Percentiles rank a stretch among this genome's conserved stretches.
phyloP scores from a whole-genome alignment of 148 eudicot genomes.

The Drosera capensis region DNA sequence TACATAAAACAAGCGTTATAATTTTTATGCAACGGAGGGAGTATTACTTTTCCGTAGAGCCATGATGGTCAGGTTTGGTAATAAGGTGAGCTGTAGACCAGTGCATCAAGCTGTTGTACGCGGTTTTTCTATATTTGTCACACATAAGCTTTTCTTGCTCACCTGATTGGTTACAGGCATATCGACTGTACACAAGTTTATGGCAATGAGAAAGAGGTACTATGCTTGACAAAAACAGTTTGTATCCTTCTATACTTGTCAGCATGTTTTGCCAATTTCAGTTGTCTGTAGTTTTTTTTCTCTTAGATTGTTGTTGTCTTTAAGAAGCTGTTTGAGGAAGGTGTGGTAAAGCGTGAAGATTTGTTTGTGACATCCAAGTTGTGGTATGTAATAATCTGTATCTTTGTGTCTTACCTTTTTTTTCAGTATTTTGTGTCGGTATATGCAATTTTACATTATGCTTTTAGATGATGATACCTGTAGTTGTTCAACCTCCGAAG shows the following conservation, averaged over 20 bases:
- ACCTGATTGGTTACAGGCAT: slow-evolving; percentile 10
- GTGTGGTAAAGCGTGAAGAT: slow-evolving; percentile 46
- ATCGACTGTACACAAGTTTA: slow-evolving; percentile 12
- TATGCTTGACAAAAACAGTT: background rate
- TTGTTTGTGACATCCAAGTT: slow-evolving; percentile 52
- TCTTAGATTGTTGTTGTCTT: slow-evolving; percentile 35
- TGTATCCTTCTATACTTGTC: background rate
- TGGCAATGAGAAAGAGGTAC: slow-evolving; percentile 15
- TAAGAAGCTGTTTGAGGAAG: slow-evolving; percentile 33
- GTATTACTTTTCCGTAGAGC: no score
- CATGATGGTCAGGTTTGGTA: no score
- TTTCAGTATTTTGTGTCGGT: background rate
- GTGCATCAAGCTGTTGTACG: no score
- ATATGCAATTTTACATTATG: background rate
- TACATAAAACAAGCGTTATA: no score
- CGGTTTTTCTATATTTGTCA: background rate
- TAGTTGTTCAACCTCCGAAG: no score
- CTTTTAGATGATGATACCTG: no score
- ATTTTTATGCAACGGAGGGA: no score
- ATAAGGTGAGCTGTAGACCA: no score
- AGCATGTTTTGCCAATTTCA: background rate
- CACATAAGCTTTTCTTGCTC: background rate
- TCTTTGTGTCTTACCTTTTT: slow-evolving; percentile 1
- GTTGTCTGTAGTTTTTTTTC: background rate
- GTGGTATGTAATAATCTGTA: slow-evolving; percentile 17